Conservation (phyloP, 768 basidiomycete species). For the Mycena venus region DNA sequence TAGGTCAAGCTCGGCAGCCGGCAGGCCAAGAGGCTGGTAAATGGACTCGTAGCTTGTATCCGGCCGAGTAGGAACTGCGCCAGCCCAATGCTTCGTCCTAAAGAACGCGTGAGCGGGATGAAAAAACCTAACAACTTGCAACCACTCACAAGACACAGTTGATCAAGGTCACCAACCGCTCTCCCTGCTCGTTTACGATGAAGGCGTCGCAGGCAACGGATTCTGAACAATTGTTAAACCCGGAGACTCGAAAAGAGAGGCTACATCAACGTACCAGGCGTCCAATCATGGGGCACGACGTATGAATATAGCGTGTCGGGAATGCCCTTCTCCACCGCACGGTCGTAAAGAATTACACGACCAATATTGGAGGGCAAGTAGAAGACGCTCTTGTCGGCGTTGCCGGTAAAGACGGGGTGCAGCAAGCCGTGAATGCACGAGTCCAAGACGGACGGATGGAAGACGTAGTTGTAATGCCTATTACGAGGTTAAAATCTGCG, state of each 20-base stretch:
- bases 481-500: neutral
- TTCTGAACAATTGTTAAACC: neutral
- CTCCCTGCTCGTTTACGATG: constrained; percentile 42
- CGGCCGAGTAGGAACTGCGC: constrained; percentile 6
- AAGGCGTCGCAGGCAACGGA: constrained; percentile 42
- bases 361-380: constrained; percentile 47
- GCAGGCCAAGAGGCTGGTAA: constrained; percentile 26
- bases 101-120: constrained; percentile 29
- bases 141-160: constrained; percentile 24
- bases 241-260: neutral
- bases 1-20: neutral
- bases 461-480: constrained; percentile 33
- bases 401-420: constrained; percentile 46
- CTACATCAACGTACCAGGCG: neutral
- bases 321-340: neutral
- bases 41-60: constrained; percentile 35
- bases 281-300: neutral
- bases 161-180: constrained; percentile 12
- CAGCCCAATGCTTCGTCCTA: constrained; percentile 21
- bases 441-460: constrained; percentile 51
- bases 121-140: constrained; percentile 20
- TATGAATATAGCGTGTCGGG: neutral
- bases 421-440: constrained; percentile 49
- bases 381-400: constrained; percentile 43
- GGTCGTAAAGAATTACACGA: constrained; percentile 33